Evolutionary conservation across 116 monocot species (phyloP), one percentile per base, ranked within the genome.

Genomic region (Phalaenopsis hybrid): DNA sequence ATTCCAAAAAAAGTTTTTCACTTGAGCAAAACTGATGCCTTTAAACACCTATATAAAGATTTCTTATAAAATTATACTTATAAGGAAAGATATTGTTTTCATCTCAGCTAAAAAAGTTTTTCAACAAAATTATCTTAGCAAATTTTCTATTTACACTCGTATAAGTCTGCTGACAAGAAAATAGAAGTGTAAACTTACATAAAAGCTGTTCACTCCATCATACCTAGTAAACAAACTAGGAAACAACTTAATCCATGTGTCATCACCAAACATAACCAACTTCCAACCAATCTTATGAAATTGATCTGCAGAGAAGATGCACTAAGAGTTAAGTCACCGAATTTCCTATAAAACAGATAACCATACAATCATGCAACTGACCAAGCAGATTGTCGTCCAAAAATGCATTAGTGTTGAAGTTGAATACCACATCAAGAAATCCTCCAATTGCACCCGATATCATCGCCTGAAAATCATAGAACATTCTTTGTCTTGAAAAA

Each of bases 121-220:
- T 4, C 16, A 4, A 55, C 16, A 55, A 52, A 55, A 55, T 55
- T 55, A 55, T 55, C 55, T 55, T 55, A 4, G 2, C 55, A 55
- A 16, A 55, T 55, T 55, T 55, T 55, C 55, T 55, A 55, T 55
- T 16, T 55, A 15, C 48, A 48, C 55, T 17, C 15, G 55, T 15
- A 55, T 55, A 55, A 13, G 55, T 55, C 55, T 67, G 28, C 6
- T 67, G 28, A 67, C 11, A 23, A 67, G 2, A 67, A 67, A 67
- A 28, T 67, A 2, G 28, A 67, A 67, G 67, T 67, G 16, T 9
- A 50, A 55, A 92, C 95, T 88, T 88, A 98, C 98, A 93, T 88
- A 98, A 81, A 98, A 98, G 79, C 98, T 98, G 89, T 83, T 87
- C 69, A 98, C 98, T 81, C 98, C 95, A 95, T 98, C 98, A 82